A percentile compares a stretch with the other conserved stretches of the same genome.
These are phyloP conservation scores for Zhuliangozyma parablackwelliae DNA, from an alignment of 1,139 yeast species.

Conservation along the genomic window DNA sequence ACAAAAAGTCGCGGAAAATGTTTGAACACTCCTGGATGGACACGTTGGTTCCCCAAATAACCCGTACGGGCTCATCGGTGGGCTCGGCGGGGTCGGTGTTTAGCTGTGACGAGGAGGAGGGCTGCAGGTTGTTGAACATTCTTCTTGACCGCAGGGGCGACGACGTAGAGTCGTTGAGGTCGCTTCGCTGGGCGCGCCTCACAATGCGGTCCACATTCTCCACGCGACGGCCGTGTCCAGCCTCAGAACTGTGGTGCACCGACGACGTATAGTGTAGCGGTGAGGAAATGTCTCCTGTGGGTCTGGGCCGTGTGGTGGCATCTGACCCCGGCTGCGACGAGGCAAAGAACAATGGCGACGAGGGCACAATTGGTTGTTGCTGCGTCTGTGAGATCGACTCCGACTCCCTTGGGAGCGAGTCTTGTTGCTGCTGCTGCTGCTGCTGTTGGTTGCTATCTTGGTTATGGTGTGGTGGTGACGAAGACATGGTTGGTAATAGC, in stretches of 20 bases:
- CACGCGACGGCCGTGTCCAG: constrained; percentile 27
- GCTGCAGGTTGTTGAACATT: constrained; percentile 10
- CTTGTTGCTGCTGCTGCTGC: background rate
- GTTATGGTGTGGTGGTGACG: constrained; percentile 27
- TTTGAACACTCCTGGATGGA: constrained; percentile 83
- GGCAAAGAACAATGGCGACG: constrained; percentile 65
- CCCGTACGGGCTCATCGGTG: constrained; percentile 70
- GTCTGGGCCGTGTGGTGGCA: constrained; percentile 14
- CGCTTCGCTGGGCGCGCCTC: constrained; percentile 40
- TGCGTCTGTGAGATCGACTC: constrained; percentile 35
- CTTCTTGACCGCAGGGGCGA: constrained; percentile 40
- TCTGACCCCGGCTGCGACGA: constrained; percentile 46
- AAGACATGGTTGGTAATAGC: constrained; percentile 20
- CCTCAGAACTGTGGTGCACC: constrained; percentile 33
- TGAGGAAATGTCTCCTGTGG: constrained; percentile 29
- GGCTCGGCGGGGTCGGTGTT: constrained; percentile 22
- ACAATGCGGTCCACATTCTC: constrained; percentile 41
- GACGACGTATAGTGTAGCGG: constrained; percentile 47
- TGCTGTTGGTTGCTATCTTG: constrained; percentile 1
- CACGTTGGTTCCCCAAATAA: constrained; percentile 98
- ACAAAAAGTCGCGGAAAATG: constrained; percentile 74
- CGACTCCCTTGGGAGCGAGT: constrained; percentile 17
- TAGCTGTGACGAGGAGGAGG: constrained; percentile 25
- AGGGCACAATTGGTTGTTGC: constrained; percentile 45
- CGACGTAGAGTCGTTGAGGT: constrained; percentile 36